phyloP scores from a whole-genome alignment of 805 yeast genomes.

The Schizosaccharomyces japonicus region DNA sequence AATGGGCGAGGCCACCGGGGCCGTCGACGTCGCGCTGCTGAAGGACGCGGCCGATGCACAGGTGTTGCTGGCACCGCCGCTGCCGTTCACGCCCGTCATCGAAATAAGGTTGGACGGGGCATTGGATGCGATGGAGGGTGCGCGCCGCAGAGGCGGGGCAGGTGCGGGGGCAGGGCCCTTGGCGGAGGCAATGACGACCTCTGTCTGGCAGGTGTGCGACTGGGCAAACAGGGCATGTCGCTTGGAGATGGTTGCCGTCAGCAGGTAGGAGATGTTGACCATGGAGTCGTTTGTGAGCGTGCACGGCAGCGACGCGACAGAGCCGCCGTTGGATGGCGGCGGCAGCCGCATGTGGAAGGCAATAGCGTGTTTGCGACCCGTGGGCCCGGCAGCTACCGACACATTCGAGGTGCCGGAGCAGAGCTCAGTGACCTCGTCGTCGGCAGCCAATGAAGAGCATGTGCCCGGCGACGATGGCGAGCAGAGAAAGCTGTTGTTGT shows the following conservation, averaged over 20 bases:
- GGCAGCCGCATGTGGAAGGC: not conserved
- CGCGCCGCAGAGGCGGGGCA: too few species aligned
- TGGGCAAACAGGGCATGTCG: not conserved
- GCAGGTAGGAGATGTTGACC: slow-evolving; percentile 1
- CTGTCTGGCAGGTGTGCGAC: not conserved
- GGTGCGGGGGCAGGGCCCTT: too few species aligned
- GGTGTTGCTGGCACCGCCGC: too few species aligned
- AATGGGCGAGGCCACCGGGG: too few species aligned
- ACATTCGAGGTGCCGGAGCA: not conserved
- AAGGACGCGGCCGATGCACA: too few species aligned
- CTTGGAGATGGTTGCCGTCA: not conserved
- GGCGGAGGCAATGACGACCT: not conserved
- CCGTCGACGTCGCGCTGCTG: too few species aligned
- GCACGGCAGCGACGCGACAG: not conserved
- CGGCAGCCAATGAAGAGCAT: not conserved
- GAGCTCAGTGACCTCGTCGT: not conserved
- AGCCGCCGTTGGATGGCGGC: too few species aligned
- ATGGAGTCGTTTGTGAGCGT: not conserved
- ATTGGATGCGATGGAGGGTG: too few species aligned
- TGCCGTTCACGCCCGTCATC: too few species aligned
- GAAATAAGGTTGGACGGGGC: too few species aligned
- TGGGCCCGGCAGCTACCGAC: not conserved
- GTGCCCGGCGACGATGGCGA: not conserved
- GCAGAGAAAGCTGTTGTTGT: not conserved
- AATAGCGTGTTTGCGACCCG: not conserved